Conservation (phyloP, 1,284 basidiomycete species). For the Malassezia brasiliensis region DNA sequence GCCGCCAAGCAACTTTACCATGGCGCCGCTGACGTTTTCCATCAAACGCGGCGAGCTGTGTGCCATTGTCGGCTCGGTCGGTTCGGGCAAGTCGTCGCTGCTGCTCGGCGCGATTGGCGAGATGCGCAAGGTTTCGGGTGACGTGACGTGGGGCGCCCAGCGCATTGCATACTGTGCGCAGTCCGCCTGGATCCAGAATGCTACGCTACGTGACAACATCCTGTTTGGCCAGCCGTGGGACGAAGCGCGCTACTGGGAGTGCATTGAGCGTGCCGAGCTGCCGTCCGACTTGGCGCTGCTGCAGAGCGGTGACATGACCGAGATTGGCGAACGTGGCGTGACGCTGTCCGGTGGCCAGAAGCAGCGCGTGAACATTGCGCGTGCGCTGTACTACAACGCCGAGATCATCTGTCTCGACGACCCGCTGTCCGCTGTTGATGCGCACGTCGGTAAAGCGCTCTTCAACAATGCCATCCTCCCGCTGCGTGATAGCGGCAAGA, state of each 20-base stretch:
- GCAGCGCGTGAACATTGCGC: conserved; percentile 62
- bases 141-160: conserved; percentile 37
- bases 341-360: conserved; percentile 56
- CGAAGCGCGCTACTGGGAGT: conserved; percentile 53
- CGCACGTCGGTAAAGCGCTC: conserved; percentile 47
- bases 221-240: conserved; percentile 51
- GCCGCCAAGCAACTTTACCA: neutral
- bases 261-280: conserved; percentile 31
- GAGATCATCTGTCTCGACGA: conserved; percentile 63
- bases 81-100: conserved; percentile 43
- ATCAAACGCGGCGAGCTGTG: conserved; percentile 15
- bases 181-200: conserved; percentile 79
- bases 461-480: conserved; percentile 44
- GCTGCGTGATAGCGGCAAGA: conserved; percentile 26
- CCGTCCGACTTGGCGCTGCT: conserved; percentile 61
- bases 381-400: conserved; percentile 63
- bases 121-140: conserved; percentile 33
- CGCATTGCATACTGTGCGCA: conserved; percentile 69
- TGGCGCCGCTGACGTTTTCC: conserved; percentile 5
- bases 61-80: conserved; percentile 42
- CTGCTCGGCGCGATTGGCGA: conserved; percentile 42
- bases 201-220: conserved; percentile 56
- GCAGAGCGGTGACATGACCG: conserved; percentile 65
- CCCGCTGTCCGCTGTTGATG: conserved; percentile 58
- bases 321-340: conserved; percentile 53